These are phyloP conservation scores for Amesomyces nigricolor DNA, from an alignment of 2,329 filamentous ascomycete species.

Conservation along the genomic window DNA sequence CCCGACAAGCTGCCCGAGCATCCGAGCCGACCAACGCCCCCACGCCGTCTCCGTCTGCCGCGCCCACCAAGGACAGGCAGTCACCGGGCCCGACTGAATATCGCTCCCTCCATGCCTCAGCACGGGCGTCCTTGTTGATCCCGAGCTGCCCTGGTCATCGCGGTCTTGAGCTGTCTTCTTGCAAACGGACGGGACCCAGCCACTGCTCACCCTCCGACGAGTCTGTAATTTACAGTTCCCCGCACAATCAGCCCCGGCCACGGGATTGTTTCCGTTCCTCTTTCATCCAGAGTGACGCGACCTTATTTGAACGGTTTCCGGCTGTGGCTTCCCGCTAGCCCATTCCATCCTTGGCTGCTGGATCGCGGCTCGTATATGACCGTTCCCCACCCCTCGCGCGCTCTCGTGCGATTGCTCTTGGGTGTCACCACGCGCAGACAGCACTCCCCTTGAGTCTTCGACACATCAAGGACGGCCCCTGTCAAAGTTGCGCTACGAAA, in stretches of 20 bases:
- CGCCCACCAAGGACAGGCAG: neutral
- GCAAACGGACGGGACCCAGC: slow-evolving; percentile 12
- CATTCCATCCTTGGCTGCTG: slow-evolving; percentile 20
- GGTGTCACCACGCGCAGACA: slow-evolving; percentile 17
- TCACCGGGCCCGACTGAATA: neutral
- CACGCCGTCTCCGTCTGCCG: neutral
- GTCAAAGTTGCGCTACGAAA: neutral
- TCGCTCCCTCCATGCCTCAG: neutral
- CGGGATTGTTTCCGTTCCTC: slow-evolving; percentile 21
- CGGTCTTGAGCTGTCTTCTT: slow-evolving; percentile 26
- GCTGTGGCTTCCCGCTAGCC: slow-evolving; percentile 6
- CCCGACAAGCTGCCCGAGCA: neutral
- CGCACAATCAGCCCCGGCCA: slow-evolving; percentile 25
- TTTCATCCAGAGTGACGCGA: slow-evolving; percentile 15
- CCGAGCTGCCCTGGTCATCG: slow-evolving; percentile 19
- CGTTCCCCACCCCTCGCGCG: slow-evolving; percentile 11
- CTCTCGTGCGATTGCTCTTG: slow-evolving; percentile 15
- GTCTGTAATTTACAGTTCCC: slow-evolving; percentile 25
- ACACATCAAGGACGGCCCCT: slow-evolving; percentile 8
- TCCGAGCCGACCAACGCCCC: neutral
- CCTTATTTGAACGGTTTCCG: slow-evolving; percentile 14
- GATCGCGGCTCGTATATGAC: slow-evolving; percentile 26
- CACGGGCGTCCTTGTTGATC: slow-evolving; percentile 10
- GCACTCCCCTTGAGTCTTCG: slow-evolving; percentile 5
- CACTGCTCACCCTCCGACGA: slow-evolving; percentile 16